phyloP scores from a whole-genome alignment of 768 basidiomycete genomes.

The Boletus speciosus region DNA sequence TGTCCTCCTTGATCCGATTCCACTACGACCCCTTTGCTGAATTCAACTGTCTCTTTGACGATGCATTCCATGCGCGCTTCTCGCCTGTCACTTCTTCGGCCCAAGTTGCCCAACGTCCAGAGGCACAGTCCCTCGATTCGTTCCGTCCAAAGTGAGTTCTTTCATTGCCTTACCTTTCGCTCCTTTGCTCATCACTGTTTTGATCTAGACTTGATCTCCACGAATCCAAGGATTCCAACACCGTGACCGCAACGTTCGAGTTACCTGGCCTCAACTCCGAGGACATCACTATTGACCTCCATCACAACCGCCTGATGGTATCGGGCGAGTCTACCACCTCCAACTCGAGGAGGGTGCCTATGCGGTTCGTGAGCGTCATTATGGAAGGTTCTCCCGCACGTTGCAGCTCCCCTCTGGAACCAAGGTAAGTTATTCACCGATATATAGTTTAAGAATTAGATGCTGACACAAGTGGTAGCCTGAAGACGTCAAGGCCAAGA shows the following conservation, averaged over 20 bases:
- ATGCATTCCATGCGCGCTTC: conserved; percentile 8
- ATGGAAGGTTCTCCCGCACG: conserved; percentile 42
- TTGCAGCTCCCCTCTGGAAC: conserved; percentile 43
- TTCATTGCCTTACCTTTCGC: accelerated
- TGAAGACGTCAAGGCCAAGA: conserved; percentile 43
- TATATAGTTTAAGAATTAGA: too few relatives aligned
- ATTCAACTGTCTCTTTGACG: conserved; percentile 1
- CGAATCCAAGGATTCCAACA: conserved; percentile 33
- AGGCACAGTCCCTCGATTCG: neutral
- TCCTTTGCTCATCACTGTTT: neutral
- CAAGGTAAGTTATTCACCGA: conserved; percentile 30
- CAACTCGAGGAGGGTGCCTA: conserved; percentile 37
- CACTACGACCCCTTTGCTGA: neutral
- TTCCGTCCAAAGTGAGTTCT: conserved; percentile 19
- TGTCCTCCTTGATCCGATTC: conserved; percentile 4
- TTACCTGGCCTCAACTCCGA: conserved; percentile 50
- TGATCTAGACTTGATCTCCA: conserved; percentile 42
- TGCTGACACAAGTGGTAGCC: conserved; percentile 21
- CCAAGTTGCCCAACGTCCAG: neutral
- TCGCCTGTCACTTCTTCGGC: neutral
- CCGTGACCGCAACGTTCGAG: conserved; percentile 50
- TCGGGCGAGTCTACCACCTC: conserved; percentile 42
- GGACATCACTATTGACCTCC: conserved; percentile 42
- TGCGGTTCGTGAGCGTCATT: conserved; percentile 42
- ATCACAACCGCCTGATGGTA: conserved; percentile 42